phyloP scores from a whole-genome alignment of 2,329 filamentous ascomycete species.

The Talaromyces sp. region DNA sequence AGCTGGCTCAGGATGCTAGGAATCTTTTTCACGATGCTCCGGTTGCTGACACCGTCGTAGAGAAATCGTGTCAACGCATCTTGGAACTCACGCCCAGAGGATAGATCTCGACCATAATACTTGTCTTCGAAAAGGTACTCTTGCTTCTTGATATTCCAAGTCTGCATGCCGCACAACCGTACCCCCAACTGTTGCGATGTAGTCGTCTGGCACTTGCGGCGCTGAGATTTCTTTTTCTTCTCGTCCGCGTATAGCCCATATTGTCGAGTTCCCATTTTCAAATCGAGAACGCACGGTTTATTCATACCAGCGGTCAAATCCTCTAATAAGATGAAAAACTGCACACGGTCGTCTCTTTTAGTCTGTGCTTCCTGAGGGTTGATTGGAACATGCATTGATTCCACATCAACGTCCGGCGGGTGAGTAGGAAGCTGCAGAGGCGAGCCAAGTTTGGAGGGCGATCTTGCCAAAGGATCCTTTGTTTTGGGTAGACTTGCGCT shows the following conservation, averaged over 20 bases:
- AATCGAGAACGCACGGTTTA: constrained; percentile 88
- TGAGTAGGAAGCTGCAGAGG: constrained; percentile 2
- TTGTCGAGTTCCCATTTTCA: constrained; percentile 98
- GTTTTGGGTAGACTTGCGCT: not conserved
- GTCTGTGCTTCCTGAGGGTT: constrained; percentile 71
- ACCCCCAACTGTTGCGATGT: constrained; percentile 90
- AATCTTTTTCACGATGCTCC: constrained; percentile 78
- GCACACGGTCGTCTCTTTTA: constrained; percentile 56
- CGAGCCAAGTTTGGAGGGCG: not conserved
- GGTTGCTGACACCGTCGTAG: constrained; percentile 77
- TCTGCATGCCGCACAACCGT: constrained; percentile 89
- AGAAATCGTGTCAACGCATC: constrained; percentile 82
- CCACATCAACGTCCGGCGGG: constrained; percentile 11
- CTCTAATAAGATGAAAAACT: constrained; percentile 89
- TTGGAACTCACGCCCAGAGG: constrained; percentile 83
- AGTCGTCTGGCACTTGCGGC: constrained; percentile 84
- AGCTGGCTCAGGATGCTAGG: constrained; percentile 82
- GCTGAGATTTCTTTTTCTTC: constrained; percentile 90
- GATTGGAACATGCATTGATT: constrained; percentile 44
- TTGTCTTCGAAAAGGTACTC: constrained; percentile 96
- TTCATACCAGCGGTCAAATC: constrained; percentile 97
- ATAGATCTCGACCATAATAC: constrained; percentile 85
- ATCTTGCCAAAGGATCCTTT: not conserved
- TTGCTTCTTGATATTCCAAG: constrained; percentile 81
- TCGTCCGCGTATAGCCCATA: constrained; percentile 88